A percentile compares a stretch with the other conserved stretches of the same genome.
phyloP scores from a whole-genome alignment of 176 grass and related monocot species.

The Rhynchospora pubera region DNA sequence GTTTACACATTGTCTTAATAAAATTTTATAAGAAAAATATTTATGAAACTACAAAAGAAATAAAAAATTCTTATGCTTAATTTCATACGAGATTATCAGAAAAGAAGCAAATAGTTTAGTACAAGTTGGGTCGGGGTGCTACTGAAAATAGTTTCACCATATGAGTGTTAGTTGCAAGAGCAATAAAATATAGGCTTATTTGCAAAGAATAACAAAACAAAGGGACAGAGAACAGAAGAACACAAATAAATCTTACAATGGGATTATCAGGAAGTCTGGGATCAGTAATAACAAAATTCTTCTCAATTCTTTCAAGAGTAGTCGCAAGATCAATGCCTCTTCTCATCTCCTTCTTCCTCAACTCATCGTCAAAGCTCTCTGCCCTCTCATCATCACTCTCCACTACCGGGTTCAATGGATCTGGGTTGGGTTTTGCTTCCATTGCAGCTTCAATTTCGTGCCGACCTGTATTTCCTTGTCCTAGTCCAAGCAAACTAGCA shows the following conservation, averaged over 20 bases:
- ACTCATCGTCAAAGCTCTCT: slow-evolving; percentile 69
- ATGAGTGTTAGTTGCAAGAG: neutral
- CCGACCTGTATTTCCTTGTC: slow-evolving; percentile 8
- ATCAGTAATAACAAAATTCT: slow-evolving; percentile 35
- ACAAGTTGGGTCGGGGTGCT: neutral
- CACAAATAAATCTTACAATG: slow-evolving; percentile 21
- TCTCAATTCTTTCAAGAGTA: slow-evolving; percentile 89
- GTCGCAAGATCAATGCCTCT: slow-evolving; percentile 95
- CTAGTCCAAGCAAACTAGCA: slow-evolving; percentile 11
- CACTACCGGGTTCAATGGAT: slow-evolving; percentile 25
- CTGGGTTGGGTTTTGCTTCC: slow-evolving; percentile 32
- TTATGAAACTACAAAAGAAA: neutral
- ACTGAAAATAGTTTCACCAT: neutral
- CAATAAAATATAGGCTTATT: neutral
- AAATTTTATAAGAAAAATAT: neutral
- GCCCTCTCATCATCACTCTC: slow-evolving; percentile 79
- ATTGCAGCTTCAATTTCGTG: slow-evolving; percentile 32
- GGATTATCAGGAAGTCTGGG: slow-evolving; percentile 36
- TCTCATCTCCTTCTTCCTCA: slow-evolving; percentile 91
- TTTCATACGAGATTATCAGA: neutral
- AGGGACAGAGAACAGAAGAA: neutral
- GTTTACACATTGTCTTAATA: neutral
- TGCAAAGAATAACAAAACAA: slow-evolving; percentile 3
- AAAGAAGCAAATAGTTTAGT: neutral
- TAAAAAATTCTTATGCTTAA: neutral